Base-by-base conservation (phyloP, 352 stramenopile genomes). In the Pythium aristosporum region DNA sequence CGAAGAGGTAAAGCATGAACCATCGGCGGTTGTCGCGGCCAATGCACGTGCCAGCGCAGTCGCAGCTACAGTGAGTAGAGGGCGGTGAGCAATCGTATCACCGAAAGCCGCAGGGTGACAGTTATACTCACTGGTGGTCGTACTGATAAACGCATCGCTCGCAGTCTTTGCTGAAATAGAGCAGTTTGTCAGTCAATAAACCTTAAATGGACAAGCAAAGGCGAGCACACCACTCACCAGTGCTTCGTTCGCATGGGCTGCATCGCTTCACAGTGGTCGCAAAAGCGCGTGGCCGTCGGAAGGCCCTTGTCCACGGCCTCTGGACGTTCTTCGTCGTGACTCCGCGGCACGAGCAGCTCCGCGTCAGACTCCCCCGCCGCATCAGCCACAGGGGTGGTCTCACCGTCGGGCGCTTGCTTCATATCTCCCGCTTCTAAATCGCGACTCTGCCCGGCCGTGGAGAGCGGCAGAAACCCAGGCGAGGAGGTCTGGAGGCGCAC, bases 21-120 rank as follows among this genome's bases (percentile, higher is more conserved):
- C 73, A 36, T 48, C 79, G 80, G 48, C 79, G 85, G 61, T 93
- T 93, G 61, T 74, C 72, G 47, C 88, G 72, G 25, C 85, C 85
- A 12, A 93, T 74, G 53, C 85, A 93, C 32, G 80, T 88, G 51
- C 85, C 85, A 1, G 85, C 85, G 43, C 85, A 93, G 57, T 91
- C 85, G 36, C 85, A 93, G 63, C 84, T 92, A 57, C 7, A 69
- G 10, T 5, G 44, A 32, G 18, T 3, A 23, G 41, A 41, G 23
- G 20, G 18, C 11, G 16, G 9, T 34, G 8, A 55, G 48, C 7
- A 10, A 55, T 55, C 10, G 21, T 15, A 50, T 9, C 44, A 30
- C 7, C 13, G 32, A 4, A 25, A 57, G n/a, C 9, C 8, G 51
- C 8, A 39, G 30, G 3, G 30, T 21, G 9, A 13, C 34, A 43